phyloP scores from a whole-genome alignment of 73 alveolate genomes.

The Effrenium voratum region DNA sequence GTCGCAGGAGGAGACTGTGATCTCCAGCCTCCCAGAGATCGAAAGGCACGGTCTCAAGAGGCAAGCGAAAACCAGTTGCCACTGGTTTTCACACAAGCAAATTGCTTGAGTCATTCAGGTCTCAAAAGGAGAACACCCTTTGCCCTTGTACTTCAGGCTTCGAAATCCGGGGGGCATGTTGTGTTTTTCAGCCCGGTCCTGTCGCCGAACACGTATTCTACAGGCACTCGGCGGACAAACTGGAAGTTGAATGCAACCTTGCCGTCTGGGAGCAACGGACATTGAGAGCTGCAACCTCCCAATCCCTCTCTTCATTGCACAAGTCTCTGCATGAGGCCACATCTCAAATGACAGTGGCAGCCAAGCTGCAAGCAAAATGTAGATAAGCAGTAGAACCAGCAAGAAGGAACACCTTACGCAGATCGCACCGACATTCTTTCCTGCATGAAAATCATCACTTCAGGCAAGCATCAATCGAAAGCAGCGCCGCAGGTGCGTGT shows the following conservation, averaged over 20 bases:
- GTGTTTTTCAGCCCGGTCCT: neutral
- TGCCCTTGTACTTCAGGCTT: too few species aligned
- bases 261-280: neutral
- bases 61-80: too few species aligned
- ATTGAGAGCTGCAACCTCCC: neutral
- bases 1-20: constrained; percentile 77
- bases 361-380: constrained; percentile 36
- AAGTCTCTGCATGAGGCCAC: neutral
- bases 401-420: constrained; percentile 52
- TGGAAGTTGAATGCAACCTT: constrained; percentile 73
- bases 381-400: constrained; percentile 51
- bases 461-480: constrained; percentile 40
- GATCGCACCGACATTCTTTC: neutral
- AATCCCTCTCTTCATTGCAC: neutral
- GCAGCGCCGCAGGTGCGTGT: constrained; percentile 54
- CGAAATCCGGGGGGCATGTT: neutral
- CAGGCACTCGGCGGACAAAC: constrained; percentile 74
- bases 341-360: neutral
- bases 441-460: neutral
- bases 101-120: neutral
- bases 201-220: constrained; percentile 62
- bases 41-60: too few species aligned
- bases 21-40: constrained; percentile 83
- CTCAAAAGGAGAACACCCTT: neutral
- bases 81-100: neutral